These are phyloP conservation scores for Dalbergia oliveri DNA, from an alignment of 306 rosid species.

Conservation along the genomic window DNA sequence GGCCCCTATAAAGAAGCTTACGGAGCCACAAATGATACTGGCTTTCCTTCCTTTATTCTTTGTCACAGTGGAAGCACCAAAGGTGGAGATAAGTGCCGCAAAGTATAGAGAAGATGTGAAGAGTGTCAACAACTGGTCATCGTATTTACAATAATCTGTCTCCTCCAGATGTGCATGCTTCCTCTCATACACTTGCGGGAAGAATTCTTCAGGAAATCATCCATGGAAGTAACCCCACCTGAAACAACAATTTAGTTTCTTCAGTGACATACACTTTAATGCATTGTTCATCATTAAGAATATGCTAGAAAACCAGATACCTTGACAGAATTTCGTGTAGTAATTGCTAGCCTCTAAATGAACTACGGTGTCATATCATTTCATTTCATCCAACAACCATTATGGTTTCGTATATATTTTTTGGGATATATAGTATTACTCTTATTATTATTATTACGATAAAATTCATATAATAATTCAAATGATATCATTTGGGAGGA, in stretches of 20 bases:
- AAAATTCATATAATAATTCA: background rate
- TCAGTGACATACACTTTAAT: too few relatives aligned
- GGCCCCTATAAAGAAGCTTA: conserved; percentile 78
- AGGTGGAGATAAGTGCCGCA: conserved; percentile 74
- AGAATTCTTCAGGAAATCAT: conserved; percentile 83
- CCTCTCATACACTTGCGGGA: conserved; percentile 73
- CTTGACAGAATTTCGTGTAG: too few relatives aligned
- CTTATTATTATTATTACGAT: too few relatives aligned
- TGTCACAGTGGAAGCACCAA: conserved; percentile 66
- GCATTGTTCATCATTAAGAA: background rate
- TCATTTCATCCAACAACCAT: too few relatives aligned
- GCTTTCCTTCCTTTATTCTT: conserved; percentile 64
- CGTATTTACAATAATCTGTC: conserved; percentile 92
- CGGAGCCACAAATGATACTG: conserved; percentile 75
- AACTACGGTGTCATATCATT: too few relatives aligned
- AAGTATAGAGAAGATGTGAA: conserved; percentile 87
- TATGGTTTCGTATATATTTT: too few relatives aligned
- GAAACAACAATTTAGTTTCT: background rate
- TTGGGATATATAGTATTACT: too few relatives aligned
- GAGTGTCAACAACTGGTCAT: conserved; percentile 77
- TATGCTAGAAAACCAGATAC: too few relatives aligned
- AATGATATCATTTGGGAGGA: background rate
- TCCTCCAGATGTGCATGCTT: conserved; percentile 72
- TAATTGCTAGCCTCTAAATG: too few relatives aligned
- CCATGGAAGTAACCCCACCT: conserved; percentile 99